Evolutionary conservation across 441 rosid genomes (phyloP).

Genomic region (Manihot esculenta): DNA sequence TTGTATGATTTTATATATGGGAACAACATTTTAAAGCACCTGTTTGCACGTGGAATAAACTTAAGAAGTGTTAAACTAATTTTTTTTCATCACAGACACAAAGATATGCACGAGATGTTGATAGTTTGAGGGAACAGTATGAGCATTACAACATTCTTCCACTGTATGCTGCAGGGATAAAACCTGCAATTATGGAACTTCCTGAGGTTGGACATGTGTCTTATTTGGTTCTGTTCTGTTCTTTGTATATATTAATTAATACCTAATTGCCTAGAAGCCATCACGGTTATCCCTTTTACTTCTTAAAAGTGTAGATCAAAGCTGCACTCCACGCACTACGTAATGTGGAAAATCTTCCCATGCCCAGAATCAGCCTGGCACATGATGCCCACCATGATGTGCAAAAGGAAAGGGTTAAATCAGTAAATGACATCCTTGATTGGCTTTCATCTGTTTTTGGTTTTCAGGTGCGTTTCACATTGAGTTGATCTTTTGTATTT

Average conservation of each 20-base stretch:
- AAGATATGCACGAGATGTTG: constrained; percentile 71
- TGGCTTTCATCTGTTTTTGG: constrained; percentile 96
- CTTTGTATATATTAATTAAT: background rate
- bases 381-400: constrained; percentile 30
- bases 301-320: constrained; percentile 58
- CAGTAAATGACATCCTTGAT: constrained; percentile 71
- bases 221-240: constrained; percentile 22
- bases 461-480: constrained; percentile 69
- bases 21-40: constrained; percentile 11
- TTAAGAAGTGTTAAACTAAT: constrained; percentile 3
- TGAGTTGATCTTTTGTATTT: constrained; percentile 10
- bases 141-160: constrained; percentile 89
- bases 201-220: constrained; percentile 66
- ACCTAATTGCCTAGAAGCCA: constrained; percentile 23
- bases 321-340: constrained; percentile 70
- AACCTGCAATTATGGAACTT: constrained; percentile 81
- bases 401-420: constrained; percentile 44
- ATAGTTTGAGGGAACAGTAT: constrained; percentile 58
- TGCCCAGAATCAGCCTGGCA: constrained; percentile 34
- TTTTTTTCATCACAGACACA: constrained; percentile 47
- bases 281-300: constrained; percentile 14
- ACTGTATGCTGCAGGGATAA: constrained; percentile 58
- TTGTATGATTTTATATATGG: constrained; percentile 11
- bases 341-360: constrained; percentile 70
- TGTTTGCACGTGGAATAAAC: constrained; percentile 21